A percentile compares a stretch with the other conserved stretches of the same genome.
Conservation (phyloP, 768 basidiomycete species). For the Mrakia frigida region DNA sequence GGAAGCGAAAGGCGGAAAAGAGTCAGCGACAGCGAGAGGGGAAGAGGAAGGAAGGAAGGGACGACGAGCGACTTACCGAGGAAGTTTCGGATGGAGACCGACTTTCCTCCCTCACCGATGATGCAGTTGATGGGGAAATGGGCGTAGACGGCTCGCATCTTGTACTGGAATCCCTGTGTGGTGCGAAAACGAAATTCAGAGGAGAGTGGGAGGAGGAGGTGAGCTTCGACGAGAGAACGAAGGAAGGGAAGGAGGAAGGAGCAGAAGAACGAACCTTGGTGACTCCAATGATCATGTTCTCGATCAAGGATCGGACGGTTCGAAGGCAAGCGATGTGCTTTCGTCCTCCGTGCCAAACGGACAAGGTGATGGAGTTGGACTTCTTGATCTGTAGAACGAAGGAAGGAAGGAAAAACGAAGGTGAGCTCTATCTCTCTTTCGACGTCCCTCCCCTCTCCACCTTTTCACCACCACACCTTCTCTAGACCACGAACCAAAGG, state of each 20-base stretch:
- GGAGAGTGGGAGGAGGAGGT: neutral
- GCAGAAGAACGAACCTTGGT: slow-evolving; percentile 62
- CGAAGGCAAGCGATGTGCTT: slow-evolving; percentile 98
- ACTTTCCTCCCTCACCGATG: slow-evolving; percentile 66
- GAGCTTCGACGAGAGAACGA: neutral
- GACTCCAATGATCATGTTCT: slow-evolving; percentile 96
- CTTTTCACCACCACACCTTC: neutral
- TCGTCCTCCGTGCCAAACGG: slow-evolving; percentile 95
- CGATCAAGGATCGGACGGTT: slow-evolving; percentile 89
- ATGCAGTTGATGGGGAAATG: slow-evolving; percentile 99
- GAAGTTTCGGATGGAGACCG: slow-evolving; percentile 90
- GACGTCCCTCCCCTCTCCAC: neutral
- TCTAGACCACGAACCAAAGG: neutral
- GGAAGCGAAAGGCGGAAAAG: neutral
- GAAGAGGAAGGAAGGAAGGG: neutral
- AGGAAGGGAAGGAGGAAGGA: too few relatives aligned
- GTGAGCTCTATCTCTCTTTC: neutral
- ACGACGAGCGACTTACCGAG: slow-evolving; percentile 34
- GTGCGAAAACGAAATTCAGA: too few relatives aligned
- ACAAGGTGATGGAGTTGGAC: slow-evolving; percentile 74
- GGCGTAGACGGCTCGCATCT: slow-evolving; percentile 99
- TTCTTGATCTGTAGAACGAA: slow-evolving; percentile 40
- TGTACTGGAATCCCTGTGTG: slow-evolving; percentile 91
- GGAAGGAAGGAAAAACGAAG: neutral
- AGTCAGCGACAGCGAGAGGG: neutral